Percentiles rank a stretch among this genome's conserved stretches.
Evolutionary conservation across 2,329 filamentous ascomycete species (phyloP).

Genomic region (Trichoderma arundinaceum): DNA sequence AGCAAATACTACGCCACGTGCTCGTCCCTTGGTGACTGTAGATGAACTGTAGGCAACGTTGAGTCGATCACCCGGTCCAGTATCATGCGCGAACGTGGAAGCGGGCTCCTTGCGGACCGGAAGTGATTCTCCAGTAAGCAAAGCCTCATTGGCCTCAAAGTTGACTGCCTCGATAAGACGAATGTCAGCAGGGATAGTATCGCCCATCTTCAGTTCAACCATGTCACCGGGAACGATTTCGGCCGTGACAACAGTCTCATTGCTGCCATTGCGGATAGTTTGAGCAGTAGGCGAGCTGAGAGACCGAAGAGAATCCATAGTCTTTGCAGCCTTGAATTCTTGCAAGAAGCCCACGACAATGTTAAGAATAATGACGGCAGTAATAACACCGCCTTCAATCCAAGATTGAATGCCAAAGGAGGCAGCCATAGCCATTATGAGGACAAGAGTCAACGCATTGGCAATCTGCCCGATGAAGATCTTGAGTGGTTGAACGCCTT

Average conservation of each 20-base stretch:
- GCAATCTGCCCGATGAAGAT: constrained; percentile 70
- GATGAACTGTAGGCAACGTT: not conserved
- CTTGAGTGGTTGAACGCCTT: constrained; percentile 65
- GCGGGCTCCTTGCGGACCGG: not conserved
- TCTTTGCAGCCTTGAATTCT: constrained; percentile 56
- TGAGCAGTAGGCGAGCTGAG: constrained; percentile 53
- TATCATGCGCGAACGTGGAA: not conserved
- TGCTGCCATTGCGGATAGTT: constrained; percentile 50
- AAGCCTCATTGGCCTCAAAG: not conserved
- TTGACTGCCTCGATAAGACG: not conserved
- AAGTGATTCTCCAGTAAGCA: not conserved
- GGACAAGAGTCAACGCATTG: constrained; percentile 71
- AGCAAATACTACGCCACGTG: not conserved
- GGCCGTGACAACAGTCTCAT: constrained; percentile 36
- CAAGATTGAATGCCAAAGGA: not conserved
- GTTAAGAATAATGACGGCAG: constrained; percentile 63
- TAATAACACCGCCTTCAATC: constrained; percentile 31
- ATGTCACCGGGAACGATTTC: not conserved
- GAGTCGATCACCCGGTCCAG: not conserved
- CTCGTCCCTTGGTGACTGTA: not conserved
- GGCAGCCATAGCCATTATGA: constrained; percentile 53
- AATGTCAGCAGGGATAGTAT: not conserved
- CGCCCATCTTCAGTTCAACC: not conserved
- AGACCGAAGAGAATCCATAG: constrained; percentile 54
- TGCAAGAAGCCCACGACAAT: constrained; percentile 58